A percentile compares a stretch with the other conserved stretches of the same genome.
Conservation (phyloP, 2,329 filamentous ascomycete species). For the Trichoderma cornu-damae region DNA sequence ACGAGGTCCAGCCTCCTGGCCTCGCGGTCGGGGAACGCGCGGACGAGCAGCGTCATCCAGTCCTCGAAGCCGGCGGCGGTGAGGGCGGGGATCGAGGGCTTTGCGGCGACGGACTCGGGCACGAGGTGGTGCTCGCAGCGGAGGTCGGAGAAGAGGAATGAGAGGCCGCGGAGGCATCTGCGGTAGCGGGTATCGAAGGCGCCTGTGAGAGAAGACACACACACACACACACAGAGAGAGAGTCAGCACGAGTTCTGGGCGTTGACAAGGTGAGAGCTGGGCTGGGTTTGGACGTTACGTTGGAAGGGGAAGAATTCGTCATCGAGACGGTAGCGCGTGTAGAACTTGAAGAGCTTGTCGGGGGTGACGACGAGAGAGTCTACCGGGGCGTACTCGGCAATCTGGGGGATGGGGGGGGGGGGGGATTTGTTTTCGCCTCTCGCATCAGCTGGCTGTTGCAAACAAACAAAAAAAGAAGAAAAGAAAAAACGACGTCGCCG, state of each 20-base stretch:
- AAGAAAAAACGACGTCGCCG: no score
- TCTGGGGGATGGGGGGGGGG: constrained; percentile 22
- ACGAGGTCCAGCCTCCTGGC: constrained; percentile 64
- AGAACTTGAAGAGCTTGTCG: constrained; percentile 69
- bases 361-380: constrained; percentile 63
- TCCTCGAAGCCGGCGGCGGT: constrained; percentile 63
- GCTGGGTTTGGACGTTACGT: constrained; percentile 40
- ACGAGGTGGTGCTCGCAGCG: constrained; percentile 62
- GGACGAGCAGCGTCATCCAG: constrained; percentile 69
- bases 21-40: constrained; percentile 71
- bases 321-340: constrained; percentile 59
- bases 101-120: constrained; percentile 46
- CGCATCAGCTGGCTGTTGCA: not conserved
- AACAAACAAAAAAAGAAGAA: not conserved
- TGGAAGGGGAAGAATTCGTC: constrained; percentile 65
- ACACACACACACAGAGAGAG: no score
- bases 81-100: constrained; percentile 58
- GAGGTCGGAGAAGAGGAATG: constrained; percentile 50
- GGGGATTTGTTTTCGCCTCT: no score
- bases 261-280: not conserved
- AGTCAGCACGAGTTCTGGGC: not conserved
- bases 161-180: constrained; percentile 27
- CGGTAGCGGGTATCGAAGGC: constrained; percentile 45
- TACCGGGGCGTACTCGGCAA: constrained; percentile 30
- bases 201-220: no score